These are phyloP conservation scores for Lepidium campestre DNA, from an alignment of 441 rosid species.

Conservation along the genomic window DNA sequence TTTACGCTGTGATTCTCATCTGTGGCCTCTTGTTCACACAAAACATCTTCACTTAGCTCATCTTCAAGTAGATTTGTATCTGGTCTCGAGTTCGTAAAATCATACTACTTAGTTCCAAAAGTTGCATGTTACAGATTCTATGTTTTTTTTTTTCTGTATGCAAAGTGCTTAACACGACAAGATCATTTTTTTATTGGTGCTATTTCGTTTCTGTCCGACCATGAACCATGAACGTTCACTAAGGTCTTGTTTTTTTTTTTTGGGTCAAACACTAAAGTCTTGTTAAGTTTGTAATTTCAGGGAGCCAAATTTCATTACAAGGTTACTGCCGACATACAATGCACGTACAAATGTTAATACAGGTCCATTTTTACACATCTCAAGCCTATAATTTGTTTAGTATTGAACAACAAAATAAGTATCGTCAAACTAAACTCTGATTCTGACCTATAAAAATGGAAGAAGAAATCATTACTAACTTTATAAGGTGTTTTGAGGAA, in stretches of 20 bases:
- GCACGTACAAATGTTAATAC: not conserved
- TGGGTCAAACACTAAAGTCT: no score
- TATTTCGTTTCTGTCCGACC: not conserved
- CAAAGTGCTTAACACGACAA: not conserved
- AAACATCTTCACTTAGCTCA: conserved; percentile 13
- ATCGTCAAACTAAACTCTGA: not conserved
- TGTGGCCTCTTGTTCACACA: conserved; percentile 48
- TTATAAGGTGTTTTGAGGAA: no score
- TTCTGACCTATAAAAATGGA: not conserved
- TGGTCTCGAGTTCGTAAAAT: not conserved
- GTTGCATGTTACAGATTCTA: not conserved
- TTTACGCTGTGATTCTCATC: conserved; percentile 48
- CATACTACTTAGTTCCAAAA: not conserved
- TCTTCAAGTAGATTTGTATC: not conserved
- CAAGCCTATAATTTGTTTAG: not conserved
- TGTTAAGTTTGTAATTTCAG: not conserved
- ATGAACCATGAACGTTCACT: not conserved
- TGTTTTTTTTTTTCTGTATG: not conserved
- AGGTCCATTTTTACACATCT: not conserved
- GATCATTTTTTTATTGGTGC: not conserved
- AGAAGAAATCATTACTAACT: no score
- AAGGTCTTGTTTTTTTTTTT: no score
- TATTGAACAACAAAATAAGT: not conserved
- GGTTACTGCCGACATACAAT: not conserved
- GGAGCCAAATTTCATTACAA: not conserved